Evolutionary conservation across 129 eudicot genomes (phyloP), one percentile per base, ranked within the genome.

Genomic region (Chrysanthemum makinoi): DNA sequence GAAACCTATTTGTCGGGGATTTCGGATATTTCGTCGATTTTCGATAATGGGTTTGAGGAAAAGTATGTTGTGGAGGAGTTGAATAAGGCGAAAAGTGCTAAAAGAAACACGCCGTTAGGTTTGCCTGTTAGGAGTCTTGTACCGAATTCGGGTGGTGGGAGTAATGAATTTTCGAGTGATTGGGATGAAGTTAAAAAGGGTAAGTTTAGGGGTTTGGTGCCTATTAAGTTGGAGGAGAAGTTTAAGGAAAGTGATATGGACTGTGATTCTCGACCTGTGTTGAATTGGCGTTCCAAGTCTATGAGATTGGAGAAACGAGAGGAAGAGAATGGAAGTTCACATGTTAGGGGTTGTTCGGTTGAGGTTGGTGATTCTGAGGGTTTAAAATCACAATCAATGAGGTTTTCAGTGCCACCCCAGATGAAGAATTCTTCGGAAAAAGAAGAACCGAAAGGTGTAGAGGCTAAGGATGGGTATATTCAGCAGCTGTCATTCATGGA

Each of bases 81-180:
- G 60, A 56, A 47, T 61, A 54, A 70, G 26, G 65, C 50, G 1
- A 56, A 62, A 28, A 49, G 54, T 10, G 19, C 51, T 11, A 74
- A 65, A 75, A 81, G 77, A 4, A 74, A 47, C 76, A 76, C 53
- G 69, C 83, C 89, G 6, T 81, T 85, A 83, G 69, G 80, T 70
- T 83, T 90, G 79, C 95, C 95, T 22, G 74, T 81, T 69, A 72
- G 88, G 68, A 90, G 91, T 62, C 72, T 83, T 19, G 85, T 86
- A 74, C 89, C 95, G 11, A 66, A 65, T 65, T 65, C 72, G 43
- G 79, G 66, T 65, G 49, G 52, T 86, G 84, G 70, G 74, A 67
- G 69, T 44, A 49, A 77, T 48, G 85, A 56, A 81, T 68, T 44
- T 46, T 69, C 17, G 53, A 60, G 16, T 30, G 51, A 33, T 69